Conservation (phyloP, 495 filamentous ascomycete genomes). For the Annulohypoxylon bovei region DNA sequence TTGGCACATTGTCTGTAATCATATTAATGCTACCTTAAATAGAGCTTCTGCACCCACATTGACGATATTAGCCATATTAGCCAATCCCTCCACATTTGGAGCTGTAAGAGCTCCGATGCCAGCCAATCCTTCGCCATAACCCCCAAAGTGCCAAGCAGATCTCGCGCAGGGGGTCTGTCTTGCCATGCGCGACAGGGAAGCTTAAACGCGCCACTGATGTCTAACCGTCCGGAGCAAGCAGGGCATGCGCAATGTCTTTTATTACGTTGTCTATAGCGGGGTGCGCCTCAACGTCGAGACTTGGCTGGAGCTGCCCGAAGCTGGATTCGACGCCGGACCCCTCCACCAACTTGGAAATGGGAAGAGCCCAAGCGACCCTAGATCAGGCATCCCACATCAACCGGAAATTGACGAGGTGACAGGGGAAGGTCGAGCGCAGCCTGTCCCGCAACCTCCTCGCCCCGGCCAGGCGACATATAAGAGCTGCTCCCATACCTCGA, state of each 20-base stretch:
- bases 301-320: conserved; percentile 16
- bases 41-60: not conserved
- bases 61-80: conserved; percentile 45
- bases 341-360: conserved; percentile 20
- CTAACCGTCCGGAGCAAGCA: not conserved
- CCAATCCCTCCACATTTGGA: conserved; percentile 38
- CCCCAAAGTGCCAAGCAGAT: conserved; percentile 43
- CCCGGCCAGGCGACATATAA: conserved; percentile 17
- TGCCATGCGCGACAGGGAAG: conserved; percentile 20
- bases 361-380: conserved; percentile 7
- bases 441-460: not conserved
- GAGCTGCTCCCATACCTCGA: conserved; percentile 11
- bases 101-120: conserved; percentile 15
- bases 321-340: not conserved
- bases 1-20: conserved; percentile 11
- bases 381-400: conserved; percentile 32
- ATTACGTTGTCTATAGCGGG: conserved; percentile 22
- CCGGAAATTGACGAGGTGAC: conserved; percentile 27
- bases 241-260: not conserved
- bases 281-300: conserved; percentile 18
- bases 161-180: conserved; percentile 25
- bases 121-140: conserved; percentile 13
- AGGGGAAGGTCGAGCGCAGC: not conserved
- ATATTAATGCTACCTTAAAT: conserved; percentile 23
- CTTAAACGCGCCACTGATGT: conserved; percentile 28